Evolutionary conservation across 2,329 filamentous ascomycete genomes (phyloP), one percentile per base, ranked within the genome.

Genomic region (Aspergillus fischeri): DNA sequence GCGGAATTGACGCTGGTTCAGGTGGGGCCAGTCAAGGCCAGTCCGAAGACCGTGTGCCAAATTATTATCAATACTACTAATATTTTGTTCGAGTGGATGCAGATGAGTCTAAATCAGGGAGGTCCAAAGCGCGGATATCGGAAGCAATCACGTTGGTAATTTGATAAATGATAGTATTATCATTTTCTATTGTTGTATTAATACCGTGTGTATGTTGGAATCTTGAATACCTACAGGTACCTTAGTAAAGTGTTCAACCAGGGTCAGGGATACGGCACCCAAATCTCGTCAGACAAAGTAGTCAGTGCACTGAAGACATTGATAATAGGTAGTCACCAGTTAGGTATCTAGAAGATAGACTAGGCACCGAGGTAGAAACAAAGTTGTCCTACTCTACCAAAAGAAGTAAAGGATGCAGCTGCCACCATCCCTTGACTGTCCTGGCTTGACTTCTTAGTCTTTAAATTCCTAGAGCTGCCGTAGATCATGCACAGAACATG

Each of bases 401-500:
- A 47, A 47, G 24, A 47, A 47, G 44, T 47, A 47, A 47, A 47
- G 44, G 44, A 47, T 10, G 44, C 44, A 47, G 44, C 44, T 47
- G 42, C 42, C 42, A 24, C 21, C 10, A 17, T 45, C 42, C n/a
- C 42, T 45, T 24, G 42, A 20, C 20, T 21, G 21, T 44, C 41
- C 41, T 44, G 41, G 41, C 41, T 44, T 24, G 42, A 25, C 58
- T 53, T 38, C 41, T 21, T 44, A 44, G 41, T 24, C 21, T 9
- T 58, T 52, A 41, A 51, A 47, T 52, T 52, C n/a, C 55, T 65
- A 66, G 68, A 73, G 66, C 66, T 60, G 64, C 61, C 69, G 70
- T 65, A 73, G 70, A 73, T 73, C 52, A 70, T 73, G 71, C 70
- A 73, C 73, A 65, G 71, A 73, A 73, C 63, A 67, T 67, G 61